phyloP scores from a whole-genome alignment of 2,329 filamentous ascomycete genomes.

The Aspergillus transmontanensis region DNA sequence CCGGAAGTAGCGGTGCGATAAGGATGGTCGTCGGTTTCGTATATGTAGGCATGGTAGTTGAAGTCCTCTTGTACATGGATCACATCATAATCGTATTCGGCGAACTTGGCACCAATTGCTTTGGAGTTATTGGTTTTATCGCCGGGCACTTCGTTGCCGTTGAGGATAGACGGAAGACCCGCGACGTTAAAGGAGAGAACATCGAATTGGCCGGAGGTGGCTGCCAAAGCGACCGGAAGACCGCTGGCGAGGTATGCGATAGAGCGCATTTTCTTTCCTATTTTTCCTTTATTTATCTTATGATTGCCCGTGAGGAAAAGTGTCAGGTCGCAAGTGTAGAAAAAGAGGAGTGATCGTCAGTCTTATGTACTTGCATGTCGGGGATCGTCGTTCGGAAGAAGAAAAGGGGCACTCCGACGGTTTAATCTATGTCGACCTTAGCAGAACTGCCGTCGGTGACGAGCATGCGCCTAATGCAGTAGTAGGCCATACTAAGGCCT shows the following conservation, averaged over 20 bases:
- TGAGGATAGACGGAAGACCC: constrained; percentile 57
- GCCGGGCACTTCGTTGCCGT: constrained; percentile 63
- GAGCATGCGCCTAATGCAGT: background rate
- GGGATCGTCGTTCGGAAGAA: background rate
- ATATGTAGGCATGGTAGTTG: constrained; percentile 68
- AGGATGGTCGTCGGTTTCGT: constrained; percentile 53
- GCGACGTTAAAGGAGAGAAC: constrained; percentile 63
- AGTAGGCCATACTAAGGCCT: background rate
- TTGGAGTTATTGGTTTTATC: constrained; percentile 62
- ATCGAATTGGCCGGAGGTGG: constrained; percentile 50
- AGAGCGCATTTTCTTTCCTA: background rate
- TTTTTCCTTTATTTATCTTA: background rate
- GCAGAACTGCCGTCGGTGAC: background rate
- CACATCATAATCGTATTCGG: constrained; percentile 61
- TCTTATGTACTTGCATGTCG: background rate
- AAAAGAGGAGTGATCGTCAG: background rate
- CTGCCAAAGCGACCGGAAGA: constrained; percentile 14
- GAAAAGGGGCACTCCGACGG: background rate
- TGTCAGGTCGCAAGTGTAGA: background rate
- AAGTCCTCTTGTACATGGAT: constrained; percentile 71
- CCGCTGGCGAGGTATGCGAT: background rate
- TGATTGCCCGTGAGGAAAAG: background rate
- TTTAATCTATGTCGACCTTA: background rate
- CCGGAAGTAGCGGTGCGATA: constrained; percentile 66
- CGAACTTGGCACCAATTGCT: constrained; percentile 59